Conservation (phyloP, 257 asterid species). For the Salvia miltiorrhiza region DNA sequence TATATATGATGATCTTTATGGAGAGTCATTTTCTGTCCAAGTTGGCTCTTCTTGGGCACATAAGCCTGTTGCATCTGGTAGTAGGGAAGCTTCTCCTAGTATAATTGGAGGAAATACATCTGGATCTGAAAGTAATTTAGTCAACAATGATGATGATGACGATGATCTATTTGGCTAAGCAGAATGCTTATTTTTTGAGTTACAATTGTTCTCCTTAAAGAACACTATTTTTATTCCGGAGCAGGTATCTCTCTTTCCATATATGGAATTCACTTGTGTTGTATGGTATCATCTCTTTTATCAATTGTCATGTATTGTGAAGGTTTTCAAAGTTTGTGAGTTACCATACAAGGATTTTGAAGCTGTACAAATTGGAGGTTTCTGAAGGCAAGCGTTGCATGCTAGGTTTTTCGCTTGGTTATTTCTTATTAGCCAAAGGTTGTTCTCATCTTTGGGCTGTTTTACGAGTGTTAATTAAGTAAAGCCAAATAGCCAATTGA, state of each 20-base stretch:
- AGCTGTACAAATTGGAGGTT: constrained; percentile 25
- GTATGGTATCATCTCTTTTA: constrained; percentile 29
- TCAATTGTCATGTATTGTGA: constrained; percentile 16
- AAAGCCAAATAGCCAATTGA: neutral
- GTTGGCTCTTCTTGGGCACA: constrained; percentile 91
- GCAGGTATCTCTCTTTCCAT: constrained; percentile 32
- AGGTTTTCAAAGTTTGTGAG: constrained; percentile 1
- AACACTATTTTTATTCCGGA: constrained; percentile 25
- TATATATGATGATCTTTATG: constrained; percentile 87
- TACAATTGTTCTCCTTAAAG: constrained; percentile 21
- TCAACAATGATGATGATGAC: constrained; percentile 50
- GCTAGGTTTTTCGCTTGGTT: neutral
- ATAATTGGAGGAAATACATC: constrained; percentile 32
- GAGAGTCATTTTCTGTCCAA: constrained; percentile 72
- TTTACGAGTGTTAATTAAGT: neutral
- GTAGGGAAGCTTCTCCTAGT: constrained; percentile 36
- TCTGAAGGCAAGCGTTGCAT: constrained; percentile 15
- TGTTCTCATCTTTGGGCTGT: neutral
- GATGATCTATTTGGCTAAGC: constrained; percentile 92
- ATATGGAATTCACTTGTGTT: constrained; percentile 35
- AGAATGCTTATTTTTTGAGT: constrained; percentile 18
- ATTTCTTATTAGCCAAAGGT: neutral
- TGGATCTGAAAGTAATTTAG: constrained; percentile 30
- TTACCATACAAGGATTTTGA: constrained; percentile 10
- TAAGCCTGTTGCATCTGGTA: constrained; percentile 38